phyloP scores from a whole-genome alignment of 495 filamentous ascomycete species.

The Penicillium fimorum region DNA sequence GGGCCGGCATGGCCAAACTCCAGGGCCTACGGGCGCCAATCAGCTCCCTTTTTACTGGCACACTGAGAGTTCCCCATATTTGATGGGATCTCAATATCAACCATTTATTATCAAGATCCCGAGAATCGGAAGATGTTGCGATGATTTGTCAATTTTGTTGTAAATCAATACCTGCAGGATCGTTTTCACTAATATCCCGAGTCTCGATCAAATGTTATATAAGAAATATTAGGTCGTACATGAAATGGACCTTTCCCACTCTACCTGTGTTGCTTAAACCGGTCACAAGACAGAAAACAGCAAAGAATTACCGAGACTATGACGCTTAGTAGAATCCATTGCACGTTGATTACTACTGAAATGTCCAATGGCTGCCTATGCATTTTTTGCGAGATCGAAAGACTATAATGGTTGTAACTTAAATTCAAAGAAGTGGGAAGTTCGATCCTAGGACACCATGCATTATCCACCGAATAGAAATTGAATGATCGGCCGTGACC shows the following conservation, averaged over 20 bases:
- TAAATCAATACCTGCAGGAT: background rate
- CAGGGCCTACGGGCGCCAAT: conserved; percentile 20
- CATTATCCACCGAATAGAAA: too few relatives aligned
- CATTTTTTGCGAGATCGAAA: too few relatives aligned
- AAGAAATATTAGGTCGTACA: background rate
- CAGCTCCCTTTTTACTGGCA: conserved; percentile 15
- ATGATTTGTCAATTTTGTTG: background rate
- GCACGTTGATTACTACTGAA: too few relatives aligned
- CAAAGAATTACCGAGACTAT: too few relatives aligned
- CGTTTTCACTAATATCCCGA: background rate
- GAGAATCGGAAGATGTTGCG: background rate
- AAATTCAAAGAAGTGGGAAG: too few relatives aligned
- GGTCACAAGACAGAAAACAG: background rate
- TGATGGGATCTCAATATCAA: conserved; percentile 13
- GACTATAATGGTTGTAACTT: too few relatives aligned
- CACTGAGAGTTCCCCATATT: conserved; percentile 21
- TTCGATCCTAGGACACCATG: too few relatives aligned
- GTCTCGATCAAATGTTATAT: background rate
- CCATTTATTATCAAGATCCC: background rate
- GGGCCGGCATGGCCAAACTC: conserved; percentile 4
- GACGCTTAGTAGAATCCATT: too few relatives aligned
- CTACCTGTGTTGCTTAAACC: background rate
- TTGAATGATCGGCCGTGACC: too few relatives aligned
- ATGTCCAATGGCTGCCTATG: too few relatives aligned
- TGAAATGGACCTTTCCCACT: background rate